Evolutionary conservation across 768 basidiomycete species (phyloP), one percentile per base, ranked within the genome.

Genomic region (Lyophyllum semitale): DNA sequence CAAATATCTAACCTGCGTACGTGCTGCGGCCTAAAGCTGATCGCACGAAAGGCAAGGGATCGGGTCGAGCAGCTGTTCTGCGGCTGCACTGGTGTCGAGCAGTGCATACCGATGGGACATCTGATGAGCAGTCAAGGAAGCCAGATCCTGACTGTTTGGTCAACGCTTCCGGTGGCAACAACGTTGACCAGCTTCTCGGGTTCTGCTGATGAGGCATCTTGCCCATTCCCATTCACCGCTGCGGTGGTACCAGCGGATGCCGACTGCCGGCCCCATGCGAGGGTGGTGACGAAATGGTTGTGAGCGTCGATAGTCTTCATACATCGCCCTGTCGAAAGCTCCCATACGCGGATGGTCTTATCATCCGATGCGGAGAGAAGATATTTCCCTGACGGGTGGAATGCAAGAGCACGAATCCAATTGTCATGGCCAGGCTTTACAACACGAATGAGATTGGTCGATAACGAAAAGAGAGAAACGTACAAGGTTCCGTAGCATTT

Each of bases 321-420:
- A 68, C 93, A 94, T 58, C 93, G 81, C 0, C 93, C 94, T 2
- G 89, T 90, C 40, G 82, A 79, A 32, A 96, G 75, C 63, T 95
- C 94, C 94, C 94, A 96, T 8, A 95, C 81, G 8, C 91, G 85
- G 61, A 95, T 84, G 9, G 91, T 91, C 72, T 94, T 91, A 77
- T 96, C 94, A 68, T 96, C 94, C 12, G 91, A 90, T 4, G 89
- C 91, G 8, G 93, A 94, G n/a, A 96, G 78, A 12, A 96, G 82
- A 68, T 85, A 89, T 69, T 95, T 95, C 15, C 94, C 94, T 9
- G 84, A 84, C 0, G 94, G 94, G 71, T 95, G 94, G 76, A 95
- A 95, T 17, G 89, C 84, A 41, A 96, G 77, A 0, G 87, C 89
- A 53, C 92, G 85, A 48, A 96, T 80, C 94, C 94, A 96, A 63